These are phyloP conservation scores for Volutella citrinella DNA, from an alignment of 2,329 filamentous ascomycete genomes.

Conservation along the genomic window DNA sequence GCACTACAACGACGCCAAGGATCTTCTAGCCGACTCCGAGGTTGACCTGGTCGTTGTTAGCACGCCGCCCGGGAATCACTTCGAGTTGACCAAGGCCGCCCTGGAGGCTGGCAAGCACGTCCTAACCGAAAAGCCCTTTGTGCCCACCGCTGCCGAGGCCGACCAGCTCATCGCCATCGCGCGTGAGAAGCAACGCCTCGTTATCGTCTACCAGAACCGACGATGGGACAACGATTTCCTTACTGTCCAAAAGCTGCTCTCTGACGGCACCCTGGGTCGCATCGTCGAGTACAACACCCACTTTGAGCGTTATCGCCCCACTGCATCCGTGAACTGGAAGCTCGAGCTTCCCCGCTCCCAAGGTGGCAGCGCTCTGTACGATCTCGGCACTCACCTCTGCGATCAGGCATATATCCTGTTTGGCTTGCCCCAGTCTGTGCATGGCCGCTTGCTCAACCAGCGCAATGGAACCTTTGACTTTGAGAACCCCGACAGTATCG, in stretches of 20 bases:
- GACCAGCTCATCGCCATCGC: constrained; percentile 58
- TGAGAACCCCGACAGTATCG: constrained; percentile 56
- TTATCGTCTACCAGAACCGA: constrained; percentile 75
- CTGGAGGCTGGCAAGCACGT: constrained; percentile 73
- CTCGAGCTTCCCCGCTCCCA: constrained; percentile 53
- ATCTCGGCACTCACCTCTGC: constrained; percentile 72
- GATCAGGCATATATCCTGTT: constrained; percentile 73
- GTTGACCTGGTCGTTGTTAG: constrained; percentile 70
- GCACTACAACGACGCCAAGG: constrained; percentile 60
- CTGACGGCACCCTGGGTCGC: constrained; percentile 61
- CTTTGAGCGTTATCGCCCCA: constrained; percentile 71
- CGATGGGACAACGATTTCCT: constrained; percentile 77
- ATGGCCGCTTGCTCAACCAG: constrained; percentile 66
- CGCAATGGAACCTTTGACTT: constrained; percentile 46
- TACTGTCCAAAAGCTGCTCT: constrained; percentile 62
- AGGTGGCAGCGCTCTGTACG: constrained; percentile 68
- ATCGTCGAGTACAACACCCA: constrained; percentile 76
- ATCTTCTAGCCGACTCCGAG: constrained; percentile 61
- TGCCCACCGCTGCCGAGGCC: constrained; percentile 67
- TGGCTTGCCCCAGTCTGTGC: constrained; percentile 65
- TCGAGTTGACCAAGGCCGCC: constrained; percentile 59
- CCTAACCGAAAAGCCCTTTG: constrained; percentile 80
- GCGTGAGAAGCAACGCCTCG: constrained; percentile 44
- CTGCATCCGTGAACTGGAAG: constrained; percentile 65
- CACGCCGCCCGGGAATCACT: constrained; percentile 71